These are phyloP conservation scores for Pichia cephalocereana DNA, from an alignment of 805 yeast species.

Conservation along the genomic window DNA sequence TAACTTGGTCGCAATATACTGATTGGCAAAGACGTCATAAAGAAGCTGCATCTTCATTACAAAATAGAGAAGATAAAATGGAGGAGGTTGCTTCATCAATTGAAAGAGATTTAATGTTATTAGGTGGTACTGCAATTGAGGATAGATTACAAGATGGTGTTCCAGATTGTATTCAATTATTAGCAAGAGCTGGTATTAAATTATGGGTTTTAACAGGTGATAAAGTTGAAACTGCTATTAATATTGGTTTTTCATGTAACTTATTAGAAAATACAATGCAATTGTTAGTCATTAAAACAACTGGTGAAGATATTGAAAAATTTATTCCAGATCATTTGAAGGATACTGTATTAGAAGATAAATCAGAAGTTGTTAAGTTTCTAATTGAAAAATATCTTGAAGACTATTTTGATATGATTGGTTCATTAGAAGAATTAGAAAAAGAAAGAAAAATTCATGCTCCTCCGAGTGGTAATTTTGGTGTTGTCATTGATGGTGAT, in stretches of 20 bases:
- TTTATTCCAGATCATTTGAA: constrained; percentile 28
- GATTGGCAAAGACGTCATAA: constrained; percentile 58
- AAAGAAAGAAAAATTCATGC: constrained; percentile 50
- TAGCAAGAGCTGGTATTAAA: constrained; percentile 72
- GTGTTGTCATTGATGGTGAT: constrained; percentile 73
- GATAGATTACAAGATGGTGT: constrained; percentile 82
- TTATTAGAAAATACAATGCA: constrained; percentile 70
- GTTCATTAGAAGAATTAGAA: constrained; percentile 48
- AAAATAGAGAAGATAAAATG: constrained; percentile 57
- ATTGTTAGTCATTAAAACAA: constrained; percentile 51
- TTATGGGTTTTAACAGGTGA: constrained; percentile 85
- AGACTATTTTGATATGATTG: constrained; percentile 49
- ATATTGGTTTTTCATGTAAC: constrained; percentile 81
- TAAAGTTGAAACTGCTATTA: constrained; percentile 83
- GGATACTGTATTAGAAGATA: constrained; percentile 12
- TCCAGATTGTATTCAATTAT: constrained; percentile 64
- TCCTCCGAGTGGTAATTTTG: constrained; percentile 59
- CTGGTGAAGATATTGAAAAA: constrained; percentile 44
- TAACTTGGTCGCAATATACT: constrained; percentile 51
- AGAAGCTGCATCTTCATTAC: constrained; percentile 55
- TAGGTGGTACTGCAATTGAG: constrained; percentile 85
- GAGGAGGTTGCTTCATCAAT: constrained; percentile 68
- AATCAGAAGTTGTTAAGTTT: constrained; percentile 31
- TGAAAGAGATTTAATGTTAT: constrained; percentile 52
- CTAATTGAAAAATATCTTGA: constrained; percentile 44